Percentiles rank a stretch among this genome's conserved stretches.
Conservation (phyloP, 2,329 filamentous ascomycete species). For the Dendryphion nanum region DNA sequence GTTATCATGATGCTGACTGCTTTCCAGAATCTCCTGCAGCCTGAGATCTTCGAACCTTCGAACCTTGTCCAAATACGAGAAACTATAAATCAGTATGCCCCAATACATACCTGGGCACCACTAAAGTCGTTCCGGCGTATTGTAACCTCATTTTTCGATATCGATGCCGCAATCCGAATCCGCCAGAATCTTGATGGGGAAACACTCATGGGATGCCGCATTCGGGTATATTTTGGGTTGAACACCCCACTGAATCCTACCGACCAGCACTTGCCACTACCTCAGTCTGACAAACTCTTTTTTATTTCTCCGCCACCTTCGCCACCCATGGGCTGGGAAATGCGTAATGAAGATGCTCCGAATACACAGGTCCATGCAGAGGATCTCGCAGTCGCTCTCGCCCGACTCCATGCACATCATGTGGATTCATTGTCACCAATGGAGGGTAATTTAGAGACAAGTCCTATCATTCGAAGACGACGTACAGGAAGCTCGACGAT, state of each 20-base stretch:
- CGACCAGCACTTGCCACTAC: conserved; percentile 43
- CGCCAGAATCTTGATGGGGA: conserved; percentile 73
- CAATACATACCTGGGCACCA: conserved; percentile 75
- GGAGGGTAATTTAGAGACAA: conserved; percentile 20
- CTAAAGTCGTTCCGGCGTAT: conserved; percentile 82
- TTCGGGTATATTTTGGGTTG: conserved; percentile 40
- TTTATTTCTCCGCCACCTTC: conserved; percentile 65
- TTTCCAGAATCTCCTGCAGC: conserved; percentile 63
- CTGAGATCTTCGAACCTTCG: conserved; percentile 70
- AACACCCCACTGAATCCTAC: conserved; percentile 38
- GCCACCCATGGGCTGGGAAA: conserved; percentile 65
- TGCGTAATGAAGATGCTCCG: conserved; percentile 61
- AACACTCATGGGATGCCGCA: conserved; percentile 63
- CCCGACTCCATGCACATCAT: conserved; percentile 48
- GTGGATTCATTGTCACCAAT: conserved; percentile 25
- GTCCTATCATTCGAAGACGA: conserved; percentile 22
- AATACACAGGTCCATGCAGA: conserved; percentile 65
- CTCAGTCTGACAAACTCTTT: conserved; percentile 61
- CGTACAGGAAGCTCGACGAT: conserved; percentile 57
- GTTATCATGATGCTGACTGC: too few relatives aligned
- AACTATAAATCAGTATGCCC: conserved; percentile 67
- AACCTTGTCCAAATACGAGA: conserved; percentile 73
- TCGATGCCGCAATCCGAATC: conserved; percentile 67
- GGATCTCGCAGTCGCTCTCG: conserved; percentile 58
- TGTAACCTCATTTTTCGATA: conserved; percentile 72